Percentiles rank a stretch among this genome's conserved stretches.
These are phyloP conservation scores for Lunularia cruciata DNA, from an alignment of 225 moss, liverwort and hornwort genomes.

Conservation along the genomic window DNA sequence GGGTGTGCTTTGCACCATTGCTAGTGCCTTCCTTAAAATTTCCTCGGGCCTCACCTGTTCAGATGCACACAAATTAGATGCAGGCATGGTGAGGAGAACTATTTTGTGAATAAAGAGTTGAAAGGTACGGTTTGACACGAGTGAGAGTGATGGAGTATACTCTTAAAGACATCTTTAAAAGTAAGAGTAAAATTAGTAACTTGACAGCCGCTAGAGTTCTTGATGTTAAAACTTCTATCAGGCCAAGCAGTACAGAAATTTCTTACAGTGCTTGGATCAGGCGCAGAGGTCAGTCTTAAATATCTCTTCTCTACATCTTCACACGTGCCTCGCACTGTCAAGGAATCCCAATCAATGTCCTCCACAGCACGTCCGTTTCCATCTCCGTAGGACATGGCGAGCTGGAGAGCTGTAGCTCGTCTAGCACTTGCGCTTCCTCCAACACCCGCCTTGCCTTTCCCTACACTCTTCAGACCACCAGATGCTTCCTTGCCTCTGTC, in stretches of 20 bases:
- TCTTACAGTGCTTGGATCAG: conserved; percentile 83
- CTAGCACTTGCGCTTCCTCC: conserved; percentile 69
- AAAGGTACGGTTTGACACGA: no score
- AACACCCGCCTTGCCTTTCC: conserved; percentile 44
- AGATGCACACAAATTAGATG: neutral
- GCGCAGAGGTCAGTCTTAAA: conserved; percentile 88
- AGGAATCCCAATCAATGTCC: conserved; percentile 97
- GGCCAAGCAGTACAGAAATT: neutral
- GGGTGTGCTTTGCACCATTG: conserved; percentile 76
- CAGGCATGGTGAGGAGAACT: no score
- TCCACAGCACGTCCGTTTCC: conserved; percentile 81
- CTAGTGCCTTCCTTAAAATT: conserved; percentile 75
- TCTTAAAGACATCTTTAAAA: no score
- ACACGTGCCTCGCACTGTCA: conserved; percentile 86
- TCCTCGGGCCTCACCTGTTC: conserved; percentile 71
- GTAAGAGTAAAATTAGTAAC: no score
- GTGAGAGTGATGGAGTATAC: no score
- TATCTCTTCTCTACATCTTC: conserved; percentile 97
- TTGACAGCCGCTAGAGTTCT: no score
- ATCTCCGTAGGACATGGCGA: conserved; percentile 72
- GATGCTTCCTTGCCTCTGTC: conserved; percentile 76
- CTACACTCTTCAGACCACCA: conserved; percentile 49
- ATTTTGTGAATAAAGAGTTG: no score
- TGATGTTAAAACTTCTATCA: no score
- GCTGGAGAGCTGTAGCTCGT: conserved; percentile 76